phyloP scores from a whole-genome alignment of 2,329 filamentous ascomycete species.

The Fusarium pseudoanthophilum region DNA sequence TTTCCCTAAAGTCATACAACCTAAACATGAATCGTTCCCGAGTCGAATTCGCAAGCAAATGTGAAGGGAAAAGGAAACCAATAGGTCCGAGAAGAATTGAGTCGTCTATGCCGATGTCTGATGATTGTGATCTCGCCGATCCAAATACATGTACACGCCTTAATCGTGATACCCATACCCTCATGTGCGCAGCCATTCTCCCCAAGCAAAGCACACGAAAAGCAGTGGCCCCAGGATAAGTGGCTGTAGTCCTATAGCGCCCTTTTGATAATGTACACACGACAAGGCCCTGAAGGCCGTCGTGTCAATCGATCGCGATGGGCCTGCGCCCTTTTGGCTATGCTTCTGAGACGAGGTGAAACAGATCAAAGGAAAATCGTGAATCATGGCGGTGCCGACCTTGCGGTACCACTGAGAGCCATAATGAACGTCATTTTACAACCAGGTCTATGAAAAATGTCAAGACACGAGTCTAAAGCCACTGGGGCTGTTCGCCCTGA shows the following conservation, averaged over 20 bases:
- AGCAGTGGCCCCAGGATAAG: constrained; percentile 24
- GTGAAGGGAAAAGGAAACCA: constrained; percentile 34
- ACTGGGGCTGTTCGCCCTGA: constrained; percentile 51
- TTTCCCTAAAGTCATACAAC: constrained; percentile 45
- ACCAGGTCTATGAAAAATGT: constrained; percentile 41
- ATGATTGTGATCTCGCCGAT: constrained; percentile 42
- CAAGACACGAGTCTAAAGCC: constrained; percentile 51
- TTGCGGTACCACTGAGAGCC: constrained; percentile 45
- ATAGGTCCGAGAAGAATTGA: constrained; percentile 33
- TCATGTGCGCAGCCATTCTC: constrained; percentile 24
- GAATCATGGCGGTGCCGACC: constrained; percentile 54
- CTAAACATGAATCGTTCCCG: constrained; percentile 29
- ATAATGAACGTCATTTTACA: constrained; percentile 49
- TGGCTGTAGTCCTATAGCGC: constrained; percentile 41
- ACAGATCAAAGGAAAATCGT: constrained; percentile 55
- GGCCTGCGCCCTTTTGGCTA: constrained; percentile 40
- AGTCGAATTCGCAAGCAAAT: constrained; percentile 32
- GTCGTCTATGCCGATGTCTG: constrained; percentile 46
- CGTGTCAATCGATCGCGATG: constrained; percentile 43
- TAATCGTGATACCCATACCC: constrained; percentile 30
- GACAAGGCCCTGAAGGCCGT: constrained; percentile 41
- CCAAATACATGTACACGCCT: constrained; percentile 50
- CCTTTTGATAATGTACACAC: constrained; percentile 52
- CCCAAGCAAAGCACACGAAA: constrained; percentile 28
- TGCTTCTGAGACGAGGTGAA: constrained; percentile 46